Evolutionary conservation across 2,329 filamentous ascomycete genomes (phyloP), one percentile per base, ranked within the genome.

Genomic region (Aspergillus costaricaensis): DNA sequence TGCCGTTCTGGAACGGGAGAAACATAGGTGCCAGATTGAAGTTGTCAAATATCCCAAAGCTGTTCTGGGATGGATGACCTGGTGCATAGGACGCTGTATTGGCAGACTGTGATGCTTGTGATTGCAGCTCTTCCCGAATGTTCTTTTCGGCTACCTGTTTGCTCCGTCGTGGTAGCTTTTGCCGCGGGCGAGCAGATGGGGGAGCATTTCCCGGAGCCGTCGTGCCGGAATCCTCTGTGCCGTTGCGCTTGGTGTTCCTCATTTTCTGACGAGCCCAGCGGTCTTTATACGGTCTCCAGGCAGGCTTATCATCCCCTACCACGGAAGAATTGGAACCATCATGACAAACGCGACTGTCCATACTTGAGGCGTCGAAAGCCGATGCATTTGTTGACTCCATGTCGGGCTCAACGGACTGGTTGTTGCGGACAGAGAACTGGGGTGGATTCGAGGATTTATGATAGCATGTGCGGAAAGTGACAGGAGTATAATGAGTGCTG

Each of bases 201-300:
- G 43, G 9, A 15, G 43, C 30, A 9, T 12, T 41, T 27, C n/a
- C 55, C 21, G 25, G 15, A 3, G 55, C 14, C 19, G 52, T 49
- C 21, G 47, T 23, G 36, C 39, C 38, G 49, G 53, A 25, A 30
- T 55, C 47, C 10, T 57, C 49, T 12, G 52, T 48, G 41, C 19
- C 41, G 12, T 23, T 44, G 21, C 41, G 41, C 44, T 53, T 41
- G 9, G 57, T 44, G n/a, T 53, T 49, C 19, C 64, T 67, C 7
- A 60, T 49, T 30, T 58, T 61, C 66, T 36, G 32, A 14, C 32
- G 32, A 36, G 32, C 32, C 32, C 66, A 67, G 30, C 67, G 66
- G 50, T 58, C 62, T 36, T 50, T 55, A 48, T 66, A 66, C 2
- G 67, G 66, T 32, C 65, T 63, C 67, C 67, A 69, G 41, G 58